Evolutionary conservation across 2,329 filamentous ascomycete species (phyloP), one percentile per base, ranked within the genome.

Genomic region (Tolypocladium cylindrosporum): DNA sequence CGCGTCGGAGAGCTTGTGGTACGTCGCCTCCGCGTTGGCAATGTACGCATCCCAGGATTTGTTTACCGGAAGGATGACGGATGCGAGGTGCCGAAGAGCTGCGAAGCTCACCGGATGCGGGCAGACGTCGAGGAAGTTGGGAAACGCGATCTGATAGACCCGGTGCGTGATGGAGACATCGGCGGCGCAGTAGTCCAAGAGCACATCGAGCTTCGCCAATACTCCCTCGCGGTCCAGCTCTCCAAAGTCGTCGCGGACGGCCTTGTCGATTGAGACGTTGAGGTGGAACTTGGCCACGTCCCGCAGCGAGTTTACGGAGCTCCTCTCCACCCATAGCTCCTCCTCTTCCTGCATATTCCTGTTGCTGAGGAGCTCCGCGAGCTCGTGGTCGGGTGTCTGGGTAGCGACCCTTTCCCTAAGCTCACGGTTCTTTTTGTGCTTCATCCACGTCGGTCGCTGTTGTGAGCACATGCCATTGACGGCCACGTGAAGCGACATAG

Each of bases 381-480:
- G 73, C 62, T 94, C 89, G 8, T 84, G 75, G 57, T 87, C 87
- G 19, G 88, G 82, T 3, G 86, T 87, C 57, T 90, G 82, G 54
- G 79, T 86, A 6, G 89, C 83, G 54, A 93, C 85, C 67, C 87
- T 89, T 61, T 97, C 92, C 55, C 90, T 80, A 52, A 93, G 67
- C 68, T 97, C 93, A 59, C 88, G 82, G 63, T 88, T 91, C 75
- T 99, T 99, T 69, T 91, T 89, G 72, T 96, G 90, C 71, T 90
- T 95, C 87, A 97, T 91, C 94, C 94, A 99, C 0, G 90, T 96
- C 10, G 95, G 94, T 55, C 94, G 84, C 72, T 99, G 94, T 63
- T 89, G 87, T 27, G 94, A 97, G 73, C 94, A 99, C 94, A 99
- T 99, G 61, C 94, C 94, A 69, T 99, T 99, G 31, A 96, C 93